Evolutionary conservation across 371 early-diverging fungal species (phyloP).

Genomic region (Mucor ambiguus): DNA sequence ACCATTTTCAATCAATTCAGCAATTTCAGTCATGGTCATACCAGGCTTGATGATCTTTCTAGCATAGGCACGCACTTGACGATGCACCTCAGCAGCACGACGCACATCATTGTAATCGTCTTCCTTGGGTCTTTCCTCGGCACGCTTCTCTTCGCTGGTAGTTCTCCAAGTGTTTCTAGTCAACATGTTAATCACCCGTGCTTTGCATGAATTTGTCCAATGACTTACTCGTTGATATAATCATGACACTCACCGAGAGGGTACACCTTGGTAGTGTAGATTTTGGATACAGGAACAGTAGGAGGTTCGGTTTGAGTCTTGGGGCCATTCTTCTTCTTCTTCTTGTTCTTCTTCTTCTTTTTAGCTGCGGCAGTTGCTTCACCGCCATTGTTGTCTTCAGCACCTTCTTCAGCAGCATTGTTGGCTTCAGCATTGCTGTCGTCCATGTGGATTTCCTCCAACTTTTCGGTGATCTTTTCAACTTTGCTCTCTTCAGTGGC

Average conservation of each 20-base stretch:
- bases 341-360: slow-evolving; percentile 73
- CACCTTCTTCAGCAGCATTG: neutral
- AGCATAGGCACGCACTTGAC: slow-evolving; percentile 87
- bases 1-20: slow-evolving; percentile 94
- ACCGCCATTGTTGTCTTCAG: slow-evolving; percentile 1
- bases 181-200: neutral
- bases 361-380: slow-evolving; percentile 21
- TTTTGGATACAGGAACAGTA: slow-evolving; percentile 77
- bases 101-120: slow-evolving; percentile 85
- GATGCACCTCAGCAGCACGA: slow-evolving; percentile 92
- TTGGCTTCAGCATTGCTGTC: slow-evolving; percentile 2
- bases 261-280: slow-evolving; percentile 68
- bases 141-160: slow-evolving; percentile 81
- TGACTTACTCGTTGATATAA: slow-evolving; percentile 72
- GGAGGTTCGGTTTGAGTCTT: slow-evolving; percentile 75
- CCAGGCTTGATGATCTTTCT: slow-evolving; percentile 93
- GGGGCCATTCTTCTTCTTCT: slow-evolving; percentile 68
- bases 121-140: slow-evolving; percentile 62
- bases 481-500: slow-evolving; percentile 18
- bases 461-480: slow-evolving; percentile 15
- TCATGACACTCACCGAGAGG: slow-evolving; percentile 76
- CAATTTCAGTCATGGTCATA: slow-evolving; percentile 93
- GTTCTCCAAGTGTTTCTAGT: slow-evolving; percentile 74
- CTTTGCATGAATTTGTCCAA: slow-evolving; percentile 7
- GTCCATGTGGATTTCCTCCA: slow-evolving; percentile 24